Evolutionary conservation across 495 filamentous ascomycete genomes (phyloP), one percentile per base, ranked within the genome.

Genomic region (Parathielavia appendiculata): DNA sequence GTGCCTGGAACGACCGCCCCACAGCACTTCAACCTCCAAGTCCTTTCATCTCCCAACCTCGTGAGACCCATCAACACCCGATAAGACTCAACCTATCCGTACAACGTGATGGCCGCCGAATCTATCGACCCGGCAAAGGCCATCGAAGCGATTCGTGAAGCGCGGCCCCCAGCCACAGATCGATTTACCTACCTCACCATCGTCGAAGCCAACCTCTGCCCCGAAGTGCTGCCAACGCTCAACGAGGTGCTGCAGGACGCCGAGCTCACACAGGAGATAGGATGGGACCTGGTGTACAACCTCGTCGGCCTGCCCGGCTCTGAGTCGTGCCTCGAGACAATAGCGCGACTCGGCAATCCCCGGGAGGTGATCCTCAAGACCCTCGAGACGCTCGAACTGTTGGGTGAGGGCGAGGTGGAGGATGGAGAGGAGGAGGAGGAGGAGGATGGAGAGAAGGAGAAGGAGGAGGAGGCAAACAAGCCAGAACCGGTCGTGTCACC

Each of bases 241-340:
- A 86, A 95, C 65, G 78, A 83, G 8, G 80, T 95, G 38, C 76
- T 97, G 49, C 89, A 95, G 71, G 87, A 95, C 83, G 82, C 85
- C 44, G 81, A 81, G 46, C 79, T 98, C 53, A 92, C 92, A 1
- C 84, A 83, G 47, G 91, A 96, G 60, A 96, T 98, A 66, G 95
- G 93, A 46, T 98, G 93, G 93, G 93, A 98, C 67, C 72, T 98
- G 43, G 87, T 98, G 9, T 86, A 89, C 66, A 81, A 95, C 48
- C 82, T 98, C 2, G 75, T 97, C 19, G 85, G 88, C 17, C 81
- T 97, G 1, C 85, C 87, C 1, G 84, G 80, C 38, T 89, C 86
- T 4, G 80, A 84, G 40, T 73, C 81, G 64, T 95, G 91, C 69
- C 79, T 98, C 1, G 83, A 89, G 51, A 85, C 82, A 0, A 75